Evolutionary conservation across 225 moss, liverwort and hornwort genomes (phyloP).

Genomic region (Marchantia polymorpha): DNA sequence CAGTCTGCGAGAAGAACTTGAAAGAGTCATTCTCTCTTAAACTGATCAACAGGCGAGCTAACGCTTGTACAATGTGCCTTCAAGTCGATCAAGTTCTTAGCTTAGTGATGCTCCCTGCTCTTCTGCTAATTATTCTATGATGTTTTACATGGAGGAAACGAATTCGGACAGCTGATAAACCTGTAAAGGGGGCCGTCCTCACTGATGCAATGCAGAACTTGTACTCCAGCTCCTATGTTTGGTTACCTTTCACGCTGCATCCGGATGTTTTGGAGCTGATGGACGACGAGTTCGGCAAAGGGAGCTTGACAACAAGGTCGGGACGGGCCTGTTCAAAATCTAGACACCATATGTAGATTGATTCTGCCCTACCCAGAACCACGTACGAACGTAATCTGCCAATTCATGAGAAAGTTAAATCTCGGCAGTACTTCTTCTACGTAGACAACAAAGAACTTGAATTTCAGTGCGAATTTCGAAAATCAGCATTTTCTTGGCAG

Average conservation of each 20-base stretch:
- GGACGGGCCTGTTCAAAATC: constrained; percentile 22
- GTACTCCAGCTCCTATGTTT: too few relatives aligned
- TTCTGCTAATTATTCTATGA: not conserved
- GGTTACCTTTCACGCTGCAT: constrained; percentile 10
- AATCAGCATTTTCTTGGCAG: not conserved
- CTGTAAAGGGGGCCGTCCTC: too few relatives aligned
- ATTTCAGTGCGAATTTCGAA: not conserved
- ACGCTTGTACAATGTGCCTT: not conserved
- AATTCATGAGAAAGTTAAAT: not conserved
- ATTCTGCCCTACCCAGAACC: constrained; percentile 13
- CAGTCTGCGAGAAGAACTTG: constrained; percentile 21
- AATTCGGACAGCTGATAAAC: too few relatives aligned
- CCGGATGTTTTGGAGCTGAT: not conserved
- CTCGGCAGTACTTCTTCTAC: not conserved
- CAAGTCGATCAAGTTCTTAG: not conserved
- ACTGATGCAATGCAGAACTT: too few relatives aligned
- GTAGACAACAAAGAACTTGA: not conserved
- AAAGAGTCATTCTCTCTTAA: not conserved
- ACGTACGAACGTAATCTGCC: constrained; percentile 31
- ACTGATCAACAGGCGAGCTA: not conserved
- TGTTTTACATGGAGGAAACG: not conserved
- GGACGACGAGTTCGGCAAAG: constrained; percentile 16
- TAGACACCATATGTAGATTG: constrained; percentile 24
- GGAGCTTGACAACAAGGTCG: constrained; percentile 23
- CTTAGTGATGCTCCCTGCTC: not conserved